These are phyloP conservation scores for Sordariomycetes sp. DNA, from an alignment of 2,329 filamentous ascomycete genomes.

Conservation along the genomic window DNA sequence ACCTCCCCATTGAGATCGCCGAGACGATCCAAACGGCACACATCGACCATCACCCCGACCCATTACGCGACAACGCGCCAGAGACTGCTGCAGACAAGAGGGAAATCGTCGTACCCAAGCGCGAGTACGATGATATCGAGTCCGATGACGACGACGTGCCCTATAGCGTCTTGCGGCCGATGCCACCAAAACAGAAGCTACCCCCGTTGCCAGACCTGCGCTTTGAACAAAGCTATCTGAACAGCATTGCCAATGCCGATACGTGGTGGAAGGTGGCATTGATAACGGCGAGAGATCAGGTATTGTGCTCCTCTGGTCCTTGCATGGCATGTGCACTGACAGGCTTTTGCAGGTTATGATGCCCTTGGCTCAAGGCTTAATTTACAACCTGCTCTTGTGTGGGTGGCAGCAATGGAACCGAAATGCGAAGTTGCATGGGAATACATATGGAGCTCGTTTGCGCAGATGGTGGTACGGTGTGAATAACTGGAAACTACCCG, in stretches of 20 bases:
- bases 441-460: conserved; percentile 64
- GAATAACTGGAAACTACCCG: conserved; percentile 77
- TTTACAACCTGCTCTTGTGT: conserved; percentile 78
- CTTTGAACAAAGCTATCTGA: conserved; percentile 96
- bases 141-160: conserved; percentile 58
- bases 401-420: conserved; percentile 91
- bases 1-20: conserved; percentile 64
- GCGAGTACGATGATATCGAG: conserved; percentile 14
- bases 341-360: conserved; percentile 58
- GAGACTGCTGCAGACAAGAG: conserved; percentile 62
- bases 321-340: too few species aligned
- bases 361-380: conserved; percentile 75
- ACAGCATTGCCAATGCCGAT: conserved; percentile 73
- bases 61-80: conserved; percentile 69
- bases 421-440: conserved; percentile 66
- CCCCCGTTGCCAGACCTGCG: conserved; percentile 76
- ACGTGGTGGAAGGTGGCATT: conserved; percentile 70
- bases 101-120: conserved; percentile 14
- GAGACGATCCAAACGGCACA: conserved; percentile 74
- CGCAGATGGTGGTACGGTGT: conserved; percentile 92
- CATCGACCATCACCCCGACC: conserved; percentile 64
- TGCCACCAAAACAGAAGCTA: conserved; percentile 35
- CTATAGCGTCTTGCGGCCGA: conserved; percentile 51
- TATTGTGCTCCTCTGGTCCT: too few species aligned
- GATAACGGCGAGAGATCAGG: conserved; percentile 86